Base-by-base conservation (phyloP, 2,329 filamentous ascomycete genomes). In the Stemphylium vesicarium region DNA sequence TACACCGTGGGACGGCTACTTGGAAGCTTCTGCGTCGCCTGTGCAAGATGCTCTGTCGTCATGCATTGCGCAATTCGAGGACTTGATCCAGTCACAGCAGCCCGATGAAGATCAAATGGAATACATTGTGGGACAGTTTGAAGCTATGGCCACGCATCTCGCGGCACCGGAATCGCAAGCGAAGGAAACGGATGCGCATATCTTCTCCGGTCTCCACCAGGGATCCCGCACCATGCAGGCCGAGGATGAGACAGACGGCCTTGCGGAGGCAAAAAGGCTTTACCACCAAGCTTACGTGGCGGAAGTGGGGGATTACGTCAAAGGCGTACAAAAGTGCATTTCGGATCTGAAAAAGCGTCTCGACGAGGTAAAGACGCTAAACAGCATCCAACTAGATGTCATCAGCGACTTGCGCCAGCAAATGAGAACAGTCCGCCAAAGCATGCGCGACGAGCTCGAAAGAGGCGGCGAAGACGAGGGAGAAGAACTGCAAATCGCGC, bases 91-190 rank as follows among this genome's bases (percentile, higher is more conserved):
- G 33, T 65, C 64, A 4, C 63, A 61, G 20, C 63, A 71, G 39
- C 72, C 71, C 4, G 68, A 65, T 31, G 69, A 72, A 20, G 64
- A 69, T 24, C 71, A 75, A 50, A 68, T 75, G 65, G 69, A 73
- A 40, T 73, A 70, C 42, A 64, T 75, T 16, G 60, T 75, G 2
- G 57, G 60, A 12, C 66, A 69, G 39, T 70, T 75, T 40, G 72
- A 75, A 50, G 62, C 66, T 42, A 72, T 75, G 60, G 65, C 67
- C 6, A 56, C 57, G 1, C 66, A 62, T 37, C 70, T 75, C 13
- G 65, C 69, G 7, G 63, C 65, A 6, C 68, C 69, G 6, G 66
- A 67, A 22, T 42, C 69, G 15, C 66, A 71, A 16, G 60, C 62
- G 0, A 50, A 54, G 15, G 58, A 54, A 8, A 53, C 62, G 1